A percentile compares a stretch with the other conserved stretches of the same genome.
Evolutionary conservation across 176 grass and related monocot species (phyloP).

Genomic region (Hyparrhenia diplandra): DNA sequence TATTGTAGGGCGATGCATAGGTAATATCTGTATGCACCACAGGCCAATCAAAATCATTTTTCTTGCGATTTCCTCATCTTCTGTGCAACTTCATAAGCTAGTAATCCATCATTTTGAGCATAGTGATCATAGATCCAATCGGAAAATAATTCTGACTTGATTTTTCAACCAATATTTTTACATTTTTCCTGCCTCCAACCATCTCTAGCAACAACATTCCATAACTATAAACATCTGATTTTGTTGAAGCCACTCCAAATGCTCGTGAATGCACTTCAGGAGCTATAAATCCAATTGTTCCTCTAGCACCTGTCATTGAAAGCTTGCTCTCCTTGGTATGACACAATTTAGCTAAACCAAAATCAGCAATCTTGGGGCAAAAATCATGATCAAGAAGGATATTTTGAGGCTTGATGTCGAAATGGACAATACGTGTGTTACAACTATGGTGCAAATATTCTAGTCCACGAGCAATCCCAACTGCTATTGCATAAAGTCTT

Average conservation of each 20-base stretch:
- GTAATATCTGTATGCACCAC: conserved; percentile 31
- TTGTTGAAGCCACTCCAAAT: conserved; percentile 46
- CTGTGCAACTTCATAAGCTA: conserved; percentile 20
- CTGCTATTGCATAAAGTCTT: conserved; percentile 41
- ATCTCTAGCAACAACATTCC: conserved; percentile 61
- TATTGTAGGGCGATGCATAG: conserved; percentile 22
- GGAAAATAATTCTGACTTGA: conserved; percentile 45
- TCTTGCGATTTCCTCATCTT: conserved; percentile 19
- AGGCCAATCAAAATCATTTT: conserved; percentile 23
- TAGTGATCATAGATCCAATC: conserved; percentile 58
- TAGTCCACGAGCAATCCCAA: conserved; percentile 48
- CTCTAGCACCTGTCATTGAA: conserved; percentile 49
- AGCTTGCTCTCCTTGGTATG: conserved; percentile 33
- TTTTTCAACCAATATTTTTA: background rate
- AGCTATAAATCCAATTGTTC: conserved; percentile 68
- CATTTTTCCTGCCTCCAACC: conserved; percentile 47
- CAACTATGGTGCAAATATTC: conserved; percentile 52
- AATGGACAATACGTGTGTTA: conserved; percentile 56
- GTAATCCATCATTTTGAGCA: conserved; percentile 15
- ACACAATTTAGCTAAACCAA: conserved; percentile 56
- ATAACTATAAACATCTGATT: conserved; percentile 68
- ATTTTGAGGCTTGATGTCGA: conserved; percentile 65
- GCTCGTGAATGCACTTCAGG: conserved; percentile 41
- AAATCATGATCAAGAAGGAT: conserved; percentile 57
- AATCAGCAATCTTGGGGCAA: conserved; percentile 63